A percentile compares a stretch with the other conserved stretches of the same genome.
Evolutionary conservation across 225 moss, liverwort and hornwort genomes (phyloP).

Genomic region (Physcomitrellopsis africana): DNA sequence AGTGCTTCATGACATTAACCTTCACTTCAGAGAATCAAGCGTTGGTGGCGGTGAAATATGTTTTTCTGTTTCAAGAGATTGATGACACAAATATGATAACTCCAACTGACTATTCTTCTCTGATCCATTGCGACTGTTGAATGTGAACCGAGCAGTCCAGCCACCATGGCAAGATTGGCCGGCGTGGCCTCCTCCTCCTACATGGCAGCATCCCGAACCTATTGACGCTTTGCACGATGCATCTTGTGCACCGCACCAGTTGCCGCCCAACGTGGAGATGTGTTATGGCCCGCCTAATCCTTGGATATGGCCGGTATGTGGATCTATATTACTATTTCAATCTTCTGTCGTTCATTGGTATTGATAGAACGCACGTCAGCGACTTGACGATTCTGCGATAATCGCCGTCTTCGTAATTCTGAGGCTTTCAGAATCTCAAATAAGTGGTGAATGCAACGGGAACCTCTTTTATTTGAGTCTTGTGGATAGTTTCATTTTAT

Average conservation of each 20-base stretch:
- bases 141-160: constrained; percentile 7
- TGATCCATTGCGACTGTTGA: neutral
- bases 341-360: neutral
- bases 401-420: too few relatives aligned
- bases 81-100: too few relatives aligned
- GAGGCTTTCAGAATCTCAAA: too few relatives aligned
- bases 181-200: constrained; percentile 36
- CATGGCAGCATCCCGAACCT: constrained; percentile 41
- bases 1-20: neutral
- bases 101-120: rapidly evolving
- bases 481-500: too few relatives aligned
- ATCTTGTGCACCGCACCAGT: constrained; percentile 41
- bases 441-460: too few relatives aligned
- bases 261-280: constrained; percentile 36
- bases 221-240: constrained; percentile 37
- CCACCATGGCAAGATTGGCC: constrained; percentile 54
- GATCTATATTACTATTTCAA: neutral
- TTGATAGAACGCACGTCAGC: too few relatives aligned
- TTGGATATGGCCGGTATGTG: constrained; percentile 33
- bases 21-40: too few relatives aligned
- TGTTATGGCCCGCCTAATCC: constrained; percentile 41
- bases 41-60: too few relatives aligned
- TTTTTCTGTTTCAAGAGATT: neutral
- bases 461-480: too few relatives aligned
- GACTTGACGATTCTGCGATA: too few relatives aligned